Percentiles rank a stretch among this genome's conserved stretches.
Evolutionary conservation across 495 filamentous ascomycete genomes (phyloP).

Genomic region (Penicillium bialowiezense): DNA sequence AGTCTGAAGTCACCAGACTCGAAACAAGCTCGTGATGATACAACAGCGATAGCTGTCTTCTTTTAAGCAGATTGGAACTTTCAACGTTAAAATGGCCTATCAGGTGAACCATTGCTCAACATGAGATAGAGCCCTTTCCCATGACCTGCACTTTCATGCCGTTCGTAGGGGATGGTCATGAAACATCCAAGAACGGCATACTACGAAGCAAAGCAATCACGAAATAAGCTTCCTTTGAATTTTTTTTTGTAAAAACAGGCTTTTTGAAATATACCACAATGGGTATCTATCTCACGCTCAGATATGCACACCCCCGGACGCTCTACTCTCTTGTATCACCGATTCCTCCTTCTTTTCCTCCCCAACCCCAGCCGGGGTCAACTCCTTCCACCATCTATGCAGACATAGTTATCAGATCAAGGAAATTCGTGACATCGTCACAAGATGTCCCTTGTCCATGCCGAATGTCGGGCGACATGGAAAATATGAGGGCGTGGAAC

Average conservation of each 20-base stretch:
- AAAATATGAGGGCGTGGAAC: slow-evolving; percentile 9
- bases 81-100: too few relatives aligned
- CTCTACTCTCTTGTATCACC: background rate
- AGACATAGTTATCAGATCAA: slow-evolving; percentile 13
- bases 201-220: background rate
- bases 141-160: too few relatives aligned
- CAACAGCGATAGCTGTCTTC: too few relatives aligned
- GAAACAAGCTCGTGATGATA: too few relatives aligned
- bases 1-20: too few relatives aligned
- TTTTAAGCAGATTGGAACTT: too few relatives aligned
- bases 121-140: too few relatives aligned
- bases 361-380: background rate
- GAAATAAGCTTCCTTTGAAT: slow-evolving; percentile 26
- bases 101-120: too few relatives aligned
- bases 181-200: too few relatives aligned
- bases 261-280: slow-evolving; percentile 19
- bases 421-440: slow-evolving; percentile 46
- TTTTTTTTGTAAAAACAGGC: slow-evolving; percentile 27
- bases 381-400: slow-evolving; percentile 15
- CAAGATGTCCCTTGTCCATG: slow-evolving; percentile 24
- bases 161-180: too few relatives aligned
- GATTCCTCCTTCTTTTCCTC: background rate
- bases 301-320: background rate
- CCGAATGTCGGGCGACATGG: slow-evolving; percentile 18
- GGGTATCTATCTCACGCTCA: background rate